phyloP scores from a whole-genome alignment of 2,329 filamentous ascomycete genomes.

The Fusarium clavum region DNA sequence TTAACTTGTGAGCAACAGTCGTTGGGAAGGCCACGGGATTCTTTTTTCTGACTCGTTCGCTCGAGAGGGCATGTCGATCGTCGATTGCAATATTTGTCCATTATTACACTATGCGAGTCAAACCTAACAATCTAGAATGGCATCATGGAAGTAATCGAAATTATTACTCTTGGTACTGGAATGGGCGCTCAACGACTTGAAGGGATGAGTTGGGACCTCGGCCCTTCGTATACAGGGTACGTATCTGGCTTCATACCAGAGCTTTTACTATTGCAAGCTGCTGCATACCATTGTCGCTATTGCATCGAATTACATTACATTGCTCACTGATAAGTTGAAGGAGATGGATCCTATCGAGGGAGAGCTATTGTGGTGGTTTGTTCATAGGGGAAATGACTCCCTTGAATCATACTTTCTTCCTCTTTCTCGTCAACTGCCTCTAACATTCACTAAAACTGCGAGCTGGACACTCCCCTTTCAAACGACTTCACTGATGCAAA shows the following conservation, averaged over 20 bases:
- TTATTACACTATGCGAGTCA: neutral
- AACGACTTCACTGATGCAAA: neutral
- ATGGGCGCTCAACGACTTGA: constrained; percentile 21
- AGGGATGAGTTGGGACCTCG: constrained; percentile 18
- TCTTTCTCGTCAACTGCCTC: constrained; percentile 22
- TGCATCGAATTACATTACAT: constrained; percentile 3
- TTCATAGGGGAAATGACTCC: neutral
- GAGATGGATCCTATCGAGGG: constrained; percentile 22
- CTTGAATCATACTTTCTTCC: constrained; percentile 1
- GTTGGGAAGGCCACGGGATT: neutral
- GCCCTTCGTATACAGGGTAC: constrained; percentile 4
- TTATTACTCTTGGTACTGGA: constrained; percentile 15
- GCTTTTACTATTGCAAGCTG: constrained; percentile 5
- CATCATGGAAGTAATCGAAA: neutral
- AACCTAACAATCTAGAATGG: neutral
- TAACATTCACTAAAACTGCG: neutral
- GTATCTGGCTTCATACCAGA: constrained; percentile 37
- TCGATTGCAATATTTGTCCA: neutral
- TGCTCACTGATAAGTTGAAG: neutral
- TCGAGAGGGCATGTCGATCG: neutral
- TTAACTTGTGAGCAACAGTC: neutral
- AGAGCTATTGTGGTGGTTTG: constrained; percentile 4
- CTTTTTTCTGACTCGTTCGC: neutral
- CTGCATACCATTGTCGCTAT: constrained; percentile 25
- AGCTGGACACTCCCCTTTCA: neutral